Evolutionary conservation across 148 eudicot species (phyloP).

Genomic region (Arbutus unedo): DNA sequence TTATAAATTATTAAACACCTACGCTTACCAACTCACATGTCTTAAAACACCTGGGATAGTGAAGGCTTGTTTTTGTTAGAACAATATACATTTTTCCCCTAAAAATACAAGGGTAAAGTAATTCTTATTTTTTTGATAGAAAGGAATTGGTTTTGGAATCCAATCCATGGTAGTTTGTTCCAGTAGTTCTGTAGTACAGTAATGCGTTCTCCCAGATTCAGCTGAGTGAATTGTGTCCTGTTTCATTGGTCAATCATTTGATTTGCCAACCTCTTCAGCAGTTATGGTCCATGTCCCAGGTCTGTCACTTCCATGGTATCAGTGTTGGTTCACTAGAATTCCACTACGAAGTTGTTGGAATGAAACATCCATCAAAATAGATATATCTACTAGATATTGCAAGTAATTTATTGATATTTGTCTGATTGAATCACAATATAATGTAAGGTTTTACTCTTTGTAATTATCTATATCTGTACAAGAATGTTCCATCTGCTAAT

Average conservation of each 20-base stretch:
- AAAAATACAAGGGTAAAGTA: background rate
- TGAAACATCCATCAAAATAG: too few species aligned
- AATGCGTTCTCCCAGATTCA: background rate
- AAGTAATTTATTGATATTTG: background rate
- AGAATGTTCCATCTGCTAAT: background rate
- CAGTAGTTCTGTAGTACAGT: background rate
- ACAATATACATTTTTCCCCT: background rate
- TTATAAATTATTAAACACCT: background rate
- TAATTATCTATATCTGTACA: background rate
- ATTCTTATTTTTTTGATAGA: background rate
- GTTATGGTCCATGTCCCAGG: too few species aligned
- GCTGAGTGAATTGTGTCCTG: background rate
- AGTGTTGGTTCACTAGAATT: too few species aligned
- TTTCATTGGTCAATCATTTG: background rate
- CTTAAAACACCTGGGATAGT: background rate
- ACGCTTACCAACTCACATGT: background rate
- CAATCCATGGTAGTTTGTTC: background rate
- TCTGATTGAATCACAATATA: background rate
- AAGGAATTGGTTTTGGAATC: background rate
- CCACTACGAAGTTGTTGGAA: too few species aligned
- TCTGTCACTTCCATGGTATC: too few species aligned
- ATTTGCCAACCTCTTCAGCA: background rate
- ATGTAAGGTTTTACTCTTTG: background rate
- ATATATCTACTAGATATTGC: too few species aligned
- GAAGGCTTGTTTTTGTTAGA: background rate